These are phyloP conservation scores for Sisymbrium irio DNA, from an alignment of 345 rosid genomes.

Conservation along the genomic window DNA sequence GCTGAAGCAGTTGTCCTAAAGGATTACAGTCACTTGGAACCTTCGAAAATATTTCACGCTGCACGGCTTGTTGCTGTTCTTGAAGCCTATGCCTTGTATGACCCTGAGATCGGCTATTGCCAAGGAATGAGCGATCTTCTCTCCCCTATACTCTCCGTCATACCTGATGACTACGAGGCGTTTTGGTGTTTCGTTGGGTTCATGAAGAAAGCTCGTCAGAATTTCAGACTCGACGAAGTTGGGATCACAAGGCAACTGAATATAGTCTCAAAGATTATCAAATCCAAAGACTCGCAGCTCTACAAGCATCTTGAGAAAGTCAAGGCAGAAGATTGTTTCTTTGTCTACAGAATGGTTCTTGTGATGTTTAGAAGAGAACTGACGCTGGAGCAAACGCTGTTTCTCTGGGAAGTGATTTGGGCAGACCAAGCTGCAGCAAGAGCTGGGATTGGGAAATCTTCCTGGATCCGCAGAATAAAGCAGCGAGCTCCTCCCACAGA, in stretches of 20 bases:
- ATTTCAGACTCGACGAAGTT: conserved; percentile 87
- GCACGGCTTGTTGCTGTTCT: conserved; percentile 88
- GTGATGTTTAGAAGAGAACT: conserved; percentile 89
- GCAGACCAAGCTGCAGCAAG: conserved; percentile 96
- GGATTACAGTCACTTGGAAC: conserved; percentile 77
- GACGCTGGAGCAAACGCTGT: conserved; percentile 74
- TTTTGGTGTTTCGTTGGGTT: conserved; percentile 96
- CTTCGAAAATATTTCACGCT: conserved; percentile 81
- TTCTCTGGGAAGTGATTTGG: conserved; percentile 99
- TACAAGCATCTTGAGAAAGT: conserved; percentile 85
- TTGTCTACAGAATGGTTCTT: conserved; percentile 96
- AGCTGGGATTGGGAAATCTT: conserved; percentile 77
- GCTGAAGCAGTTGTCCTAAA: conserved; percentile 79
- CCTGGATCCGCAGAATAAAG: conserved; percentile 78
- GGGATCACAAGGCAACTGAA: conserved; percentile 87
- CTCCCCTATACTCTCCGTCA: conserved; percentile 77
- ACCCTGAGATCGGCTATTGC: conserved; percentile 95
- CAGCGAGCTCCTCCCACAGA: conserved; percentile 88
- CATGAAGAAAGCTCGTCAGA: conserved; percentile 95
- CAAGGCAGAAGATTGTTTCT: conserved; percentile 95
- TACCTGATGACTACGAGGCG: conserved; percentile 84
- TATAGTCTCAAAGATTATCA: conserved; percentile 83
- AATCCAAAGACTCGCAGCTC: conserved; percentile 79
- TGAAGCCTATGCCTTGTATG: conserved; percentile 88
- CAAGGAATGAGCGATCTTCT: conserved; percentile 99